A percentile compares a stretch with the other conserved stretches of the same genome.
Evolutionary conservation across 2,329 filamentous ascomycete genomes (phyloP).

Genomic region (Aspergillus pseudoterreus): DNA sequence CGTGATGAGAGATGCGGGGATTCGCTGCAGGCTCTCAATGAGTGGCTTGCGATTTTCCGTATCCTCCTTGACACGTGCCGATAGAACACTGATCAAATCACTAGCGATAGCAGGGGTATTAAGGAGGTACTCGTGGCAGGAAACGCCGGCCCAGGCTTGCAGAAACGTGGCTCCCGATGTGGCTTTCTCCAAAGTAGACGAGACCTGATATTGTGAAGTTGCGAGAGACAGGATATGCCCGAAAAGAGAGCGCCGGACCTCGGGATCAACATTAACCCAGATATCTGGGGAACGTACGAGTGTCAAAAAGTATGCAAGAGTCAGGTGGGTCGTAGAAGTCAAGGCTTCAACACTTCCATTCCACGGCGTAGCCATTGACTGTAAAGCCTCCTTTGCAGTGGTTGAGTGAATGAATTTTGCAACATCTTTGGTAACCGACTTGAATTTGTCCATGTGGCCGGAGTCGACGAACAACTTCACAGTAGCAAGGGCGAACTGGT

Average conservation of each 20-base stretch:
- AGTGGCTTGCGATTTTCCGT: constrained; percentile 24
- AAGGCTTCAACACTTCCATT: constrained; percentile 36
- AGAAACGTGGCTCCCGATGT: constrained; percentile 28
- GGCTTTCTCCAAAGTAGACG: constrained; percentile 23
- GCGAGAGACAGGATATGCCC: constrained; percentile 30
- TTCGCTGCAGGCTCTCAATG: constrained; percentile 34
- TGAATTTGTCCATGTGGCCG: constrained; percentile 22
- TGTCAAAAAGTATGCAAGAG: constrained; percentile 32
- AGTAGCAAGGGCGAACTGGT: constrained; percentile 28
- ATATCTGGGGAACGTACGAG: constrained; percentile 29
- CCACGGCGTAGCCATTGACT: constrained; percentile 30
- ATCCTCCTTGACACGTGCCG: constrained; percentile 29
- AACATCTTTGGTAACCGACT: constrained; percentile 22
- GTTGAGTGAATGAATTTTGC: constrained; percentile 22
- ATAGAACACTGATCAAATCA: constrained; percentile 33
- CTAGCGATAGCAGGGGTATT: constrained; percentile 29
- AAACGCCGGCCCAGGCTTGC: constrained; percentile 36
- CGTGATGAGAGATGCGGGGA: constrained; percentile 34
- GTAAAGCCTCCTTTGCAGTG: constrained; percentile 20
- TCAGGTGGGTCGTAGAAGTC: constrained; percentile 26
- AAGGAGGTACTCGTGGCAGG: constrained; percentile 39
- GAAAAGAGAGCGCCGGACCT: constrained; percentile 31
- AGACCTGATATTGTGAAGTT: constrained; percentile 24
- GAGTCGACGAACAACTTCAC: constrained; percentile 19
- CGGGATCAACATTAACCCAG: constrained; percentile 26